These are phyloP conservation scores for Chrysoporthe puriensis DNA, from an alignment of 2,329 filamentous ascomycete genomes.

Conservation along the genomic window DNA sequence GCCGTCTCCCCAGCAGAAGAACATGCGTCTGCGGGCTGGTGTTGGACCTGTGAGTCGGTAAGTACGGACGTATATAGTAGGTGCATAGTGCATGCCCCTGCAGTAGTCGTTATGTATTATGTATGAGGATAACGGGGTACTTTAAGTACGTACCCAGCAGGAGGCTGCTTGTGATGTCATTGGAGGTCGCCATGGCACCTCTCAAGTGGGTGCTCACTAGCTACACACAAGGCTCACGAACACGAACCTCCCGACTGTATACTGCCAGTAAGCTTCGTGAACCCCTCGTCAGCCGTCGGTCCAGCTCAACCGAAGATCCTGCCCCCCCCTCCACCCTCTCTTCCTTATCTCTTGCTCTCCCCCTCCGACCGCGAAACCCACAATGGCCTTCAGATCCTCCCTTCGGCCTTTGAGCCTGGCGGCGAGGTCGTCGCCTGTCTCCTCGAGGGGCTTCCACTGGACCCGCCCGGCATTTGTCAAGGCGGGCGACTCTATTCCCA, in stretches of 20 bases:
- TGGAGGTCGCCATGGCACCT: background rate
- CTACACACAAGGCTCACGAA: background rate
- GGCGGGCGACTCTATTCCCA: slow-evolving; percentile 78
- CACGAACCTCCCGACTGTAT: background rate
- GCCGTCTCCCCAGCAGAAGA: background rate
- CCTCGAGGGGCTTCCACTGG: slow-evolving; percentile 61
- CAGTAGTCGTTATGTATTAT: background rate
- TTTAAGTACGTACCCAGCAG: background rate
- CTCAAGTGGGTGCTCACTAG: background rate
- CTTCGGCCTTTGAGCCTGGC: slow-evolving; percentile 24
- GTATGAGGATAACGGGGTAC: background rate
- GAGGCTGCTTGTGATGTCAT: background rate
- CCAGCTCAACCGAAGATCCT: background rate
- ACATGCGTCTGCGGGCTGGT: background rate
- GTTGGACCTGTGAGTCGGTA: background rate
- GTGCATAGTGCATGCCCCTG: background rate
- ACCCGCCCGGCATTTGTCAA: slow-evolving; percentile 68
- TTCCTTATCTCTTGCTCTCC: background rate
- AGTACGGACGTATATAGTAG: background rate
- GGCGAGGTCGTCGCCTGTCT: slow-evolving; percentile 23
- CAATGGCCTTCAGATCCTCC: slow-evolving; percentile 26
- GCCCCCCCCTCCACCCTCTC: too few relatives aligned
- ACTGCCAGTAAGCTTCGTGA: background rate
- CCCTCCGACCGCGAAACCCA: background rate
- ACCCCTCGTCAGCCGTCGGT: background rate